A percentile compares a stretch with the other conserved stretches of the same genome.
Conservation (phyloP, 2,329 filamentous ascomycete species). For the Colletotrichum lini region DNA sequence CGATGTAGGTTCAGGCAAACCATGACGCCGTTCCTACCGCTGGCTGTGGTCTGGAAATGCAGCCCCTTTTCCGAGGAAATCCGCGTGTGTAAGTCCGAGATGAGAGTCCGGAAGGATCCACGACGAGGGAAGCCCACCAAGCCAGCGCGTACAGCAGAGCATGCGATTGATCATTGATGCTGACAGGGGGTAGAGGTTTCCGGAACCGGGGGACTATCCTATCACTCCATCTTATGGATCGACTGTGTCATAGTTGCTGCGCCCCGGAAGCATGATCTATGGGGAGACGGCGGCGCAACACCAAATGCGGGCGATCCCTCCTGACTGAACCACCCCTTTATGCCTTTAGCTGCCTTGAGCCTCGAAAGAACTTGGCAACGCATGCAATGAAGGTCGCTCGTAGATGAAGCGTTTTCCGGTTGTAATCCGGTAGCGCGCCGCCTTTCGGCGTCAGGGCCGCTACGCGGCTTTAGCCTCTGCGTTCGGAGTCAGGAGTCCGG, state of each 20-base stretch:
- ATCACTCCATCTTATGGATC: not conserved
- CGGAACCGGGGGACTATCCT: not conserved
- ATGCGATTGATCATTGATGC: too few relatives aligned
- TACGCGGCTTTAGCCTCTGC: not conserved
- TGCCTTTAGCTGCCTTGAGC: not conserved
- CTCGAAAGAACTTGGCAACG: not conserved
- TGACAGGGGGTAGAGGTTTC: not conserved
- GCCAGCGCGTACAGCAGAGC: not conserved
- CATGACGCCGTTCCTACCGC: not conserved
- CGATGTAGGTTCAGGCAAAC: not conserved
- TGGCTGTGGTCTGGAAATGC: not conserved
- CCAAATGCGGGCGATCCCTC: too few relatives aligned
- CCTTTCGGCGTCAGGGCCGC: not conserved
- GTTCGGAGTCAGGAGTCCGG: too few relatives aligned
- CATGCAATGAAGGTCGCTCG: not conserved
- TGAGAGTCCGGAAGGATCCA: conserved; percentile 19
- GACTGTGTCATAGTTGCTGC: not conserved
- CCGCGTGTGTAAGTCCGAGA: conserved; percentile 20
- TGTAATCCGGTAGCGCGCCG: not conserved
- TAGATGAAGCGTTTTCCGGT: not conserved
- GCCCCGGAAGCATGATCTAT: not conserved
- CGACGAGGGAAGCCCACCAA: not conserved
- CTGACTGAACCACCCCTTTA: not conserved
- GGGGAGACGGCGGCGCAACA: not conserved
- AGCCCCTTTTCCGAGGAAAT: conserved; percentile 11